Evolutionary conservation across 2,329 filamentous ascomycete genomes (phyloP).

Genomic region (Lasiodiplodia hormozganensis): DNA sequence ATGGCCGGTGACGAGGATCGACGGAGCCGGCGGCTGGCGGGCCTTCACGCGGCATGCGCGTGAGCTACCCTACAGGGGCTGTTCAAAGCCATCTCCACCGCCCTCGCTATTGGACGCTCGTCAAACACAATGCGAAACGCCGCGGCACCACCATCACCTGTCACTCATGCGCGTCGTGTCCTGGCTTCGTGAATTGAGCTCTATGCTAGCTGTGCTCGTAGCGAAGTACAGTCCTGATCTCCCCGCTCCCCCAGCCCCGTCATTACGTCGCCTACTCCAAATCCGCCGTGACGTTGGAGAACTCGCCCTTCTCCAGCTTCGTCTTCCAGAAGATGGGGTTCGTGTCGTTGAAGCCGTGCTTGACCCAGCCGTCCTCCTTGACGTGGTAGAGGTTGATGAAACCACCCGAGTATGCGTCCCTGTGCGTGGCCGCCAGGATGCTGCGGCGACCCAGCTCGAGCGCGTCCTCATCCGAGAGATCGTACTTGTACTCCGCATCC

Average conservation of each 20-base stretch:
- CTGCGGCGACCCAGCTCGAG: constrained; percentile 89
- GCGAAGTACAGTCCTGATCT: constrained; percentile 4
- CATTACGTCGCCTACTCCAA: constrained; percentile 58
- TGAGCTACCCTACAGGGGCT: constrained; percentile 23
- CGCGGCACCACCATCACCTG: constrained; percentile 21
- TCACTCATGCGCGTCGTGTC: constrained; percentile 8
- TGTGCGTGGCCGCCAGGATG: constrained; percentile 94
- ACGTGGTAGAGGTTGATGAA: constrained; percentile 99
- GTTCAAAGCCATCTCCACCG: background rate
- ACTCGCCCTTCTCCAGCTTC: constrained; percentile 98
- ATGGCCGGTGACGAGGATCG: constrained; percentile 27
- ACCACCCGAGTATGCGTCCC: constrained; percentile 98
- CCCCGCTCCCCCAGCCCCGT: background rate
- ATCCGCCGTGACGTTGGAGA: constrained; percentile 88
- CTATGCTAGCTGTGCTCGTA: constrained; percentile 19
- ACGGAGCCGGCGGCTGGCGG: constrained; percentile 22
- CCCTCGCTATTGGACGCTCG: constrained; percentile 7
- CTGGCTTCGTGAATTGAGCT: constrained; percentile 15
- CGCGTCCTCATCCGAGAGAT: constrained; percentile 84
- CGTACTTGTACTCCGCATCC: constrained; percentile 93
- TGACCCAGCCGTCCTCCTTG: constrained; percentile 98
- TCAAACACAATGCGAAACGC: constrained; percentile 20
- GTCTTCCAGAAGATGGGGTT: constrained; percentile 99
- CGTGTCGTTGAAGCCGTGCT: constrained; percentile 97
- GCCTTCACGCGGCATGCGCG: constrained; percentile 26